Conservation (phyloP, 225 moss, liverwort and hornwort species). For the Polytrichum commune region DNA sequence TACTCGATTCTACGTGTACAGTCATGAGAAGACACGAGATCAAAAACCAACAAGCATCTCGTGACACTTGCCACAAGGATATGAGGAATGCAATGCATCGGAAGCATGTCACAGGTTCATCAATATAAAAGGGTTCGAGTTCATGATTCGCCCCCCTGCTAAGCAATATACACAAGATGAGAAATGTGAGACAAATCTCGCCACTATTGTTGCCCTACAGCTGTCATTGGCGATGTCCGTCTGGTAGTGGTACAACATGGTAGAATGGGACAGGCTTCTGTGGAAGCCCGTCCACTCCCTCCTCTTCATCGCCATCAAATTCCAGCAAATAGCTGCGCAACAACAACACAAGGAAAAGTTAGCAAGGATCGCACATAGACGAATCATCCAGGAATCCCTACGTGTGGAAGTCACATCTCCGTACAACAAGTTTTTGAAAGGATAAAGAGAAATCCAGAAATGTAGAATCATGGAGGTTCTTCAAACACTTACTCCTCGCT, state of each 20-base stretch:
- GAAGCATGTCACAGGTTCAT: too few species aligned
- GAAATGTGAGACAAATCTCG: not conserved
- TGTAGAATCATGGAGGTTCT: not conserved
- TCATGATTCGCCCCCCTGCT: slow-evolving; percentile 4
- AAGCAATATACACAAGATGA: not conserved
- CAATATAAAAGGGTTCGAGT: not conserved
- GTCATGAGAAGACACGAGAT: too few species aligned
- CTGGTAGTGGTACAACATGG: slow-evolving; percentile 75
- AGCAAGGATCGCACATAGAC: not conserved
- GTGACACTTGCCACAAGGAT: too few species aligned
- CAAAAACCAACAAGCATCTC: too few species aligned
- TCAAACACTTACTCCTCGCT: slow-evolving; percentile 40
- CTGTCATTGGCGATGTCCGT: slow-evolving; percentile 76
- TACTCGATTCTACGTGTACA: too few species aligned
- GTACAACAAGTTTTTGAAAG: too few species aligned
- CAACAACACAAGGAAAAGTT: not conserved
- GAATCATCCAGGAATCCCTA: not conserved
- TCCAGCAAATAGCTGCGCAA: slow-evolving; percentile 47
- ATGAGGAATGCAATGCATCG: too few species aligned
- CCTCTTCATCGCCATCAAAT: slow-evolving; percentile 95
- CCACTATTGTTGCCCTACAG: not conserved
- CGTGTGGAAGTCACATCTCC: too few species aligned
- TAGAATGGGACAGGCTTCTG: slow-evolving; percentile 54
- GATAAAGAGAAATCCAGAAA: not conserved
- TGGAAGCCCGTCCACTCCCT: slow-evolving; percentile 75